Base-by-base conservation (phyloP, 805 yeast species). In the Schwanniomyces pseudopolymorphus region DNA sequence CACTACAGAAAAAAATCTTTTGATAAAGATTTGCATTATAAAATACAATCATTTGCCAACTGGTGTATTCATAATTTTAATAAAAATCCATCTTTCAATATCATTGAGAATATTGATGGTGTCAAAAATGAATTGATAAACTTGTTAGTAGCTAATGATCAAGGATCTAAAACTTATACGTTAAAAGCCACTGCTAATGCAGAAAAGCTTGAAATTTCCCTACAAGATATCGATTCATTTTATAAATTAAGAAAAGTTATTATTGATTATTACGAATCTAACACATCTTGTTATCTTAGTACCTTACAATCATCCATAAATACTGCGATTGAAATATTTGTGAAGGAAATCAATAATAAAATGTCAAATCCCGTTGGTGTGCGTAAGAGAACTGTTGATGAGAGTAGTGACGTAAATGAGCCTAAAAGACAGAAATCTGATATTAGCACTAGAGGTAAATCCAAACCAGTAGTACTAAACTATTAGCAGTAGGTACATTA, bases 61-160 rank as follows among this genome's bases (percentile, higher is more conserved):
- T 59, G 64, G 61, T 22, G 58, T 8, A 10, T 36, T 21, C 17
- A 27, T 19, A 42, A 46, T 7, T 39, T 37, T 17, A 10, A 24
- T 14, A 39, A 48, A 9, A 9, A 26, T 13, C 36, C 25, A 9
- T 27, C 21, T 16, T 25, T 33, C 16, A 43, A 42, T n/a, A 14
- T 43, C 21, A 24, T 17, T n/a, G 24, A 42, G 3, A 41, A 37
- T n/a, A 20, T 21, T 22, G 40, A 37, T 1, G 25, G 24, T 19
- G 10, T 24, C 7, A 22, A 38, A 14, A 10, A 14, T 14, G 40
- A 24, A 2, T 5, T 9, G 8, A 22, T 38, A 22, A 38, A 38
- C 9, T 24, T 38, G n/a, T 13, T 16, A 5, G 20, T 38, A 5
- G 9, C 27, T 2, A 38, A 13, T 9, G 5, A 6, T 5, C 19